Evolutionary conservation across 768 basidiomycete genomes (phyloP), one percentile per base, ranked within the genome.

Genomic region (Dioszegia aurantiaca): DNA sequence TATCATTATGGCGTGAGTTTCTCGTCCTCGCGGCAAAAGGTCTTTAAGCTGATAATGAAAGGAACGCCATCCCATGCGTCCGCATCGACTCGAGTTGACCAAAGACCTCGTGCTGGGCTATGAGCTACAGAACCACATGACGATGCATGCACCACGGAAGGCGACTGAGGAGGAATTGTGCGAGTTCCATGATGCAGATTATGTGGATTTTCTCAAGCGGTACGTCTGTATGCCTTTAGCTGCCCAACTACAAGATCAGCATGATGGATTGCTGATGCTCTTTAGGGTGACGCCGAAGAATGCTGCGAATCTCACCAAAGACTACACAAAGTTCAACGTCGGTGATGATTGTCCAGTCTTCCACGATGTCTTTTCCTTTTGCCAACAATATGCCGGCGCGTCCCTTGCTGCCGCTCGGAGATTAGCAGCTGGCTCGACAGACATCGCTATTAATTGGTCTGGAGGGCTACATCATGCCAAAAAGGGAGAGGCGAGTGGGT

Each of bases 31-130:
- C n/a, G 37, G 26, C 30, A 9, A 51, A 16, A 33, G n/a, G n/a
- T n/a, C n/a, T n/a, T n/a, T n/a, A n/a, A 37, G 51, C 45, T 49
- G 42, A 44, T 24, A 44, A 24, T 14, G 19, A 23, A 66, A 98
- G 94, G 91, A 95, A 83, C 84, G 87, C 46, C 94, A 99, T 79
- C 94, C 94, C 2, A 99, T 99, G 94, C 95, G 97, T 76, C 94
- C 94, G 3, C 91, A 95, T 68, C 83, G 94, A 24, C 79, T 99
- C n/a, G 92, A 94, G 2, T 77, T 99, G 54, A 98, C 95, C 17
- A 99, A 97, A 66, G 86, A 92, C 1, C 83, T 99, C 45, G 93
- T 98, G 12, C 84, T 94, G 77, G 94, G 93, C 0, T 99, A 98
- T 71, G 94, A 91, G 16, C 80, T 99, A 16, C 91, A 98, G 80